Evolutionary conservation across 2,329 filamentous ascomycete genomes (phyloP), one percentile per base, ranked within the genome.

Genomic region (Sclerotinia glacialis): DNA sequence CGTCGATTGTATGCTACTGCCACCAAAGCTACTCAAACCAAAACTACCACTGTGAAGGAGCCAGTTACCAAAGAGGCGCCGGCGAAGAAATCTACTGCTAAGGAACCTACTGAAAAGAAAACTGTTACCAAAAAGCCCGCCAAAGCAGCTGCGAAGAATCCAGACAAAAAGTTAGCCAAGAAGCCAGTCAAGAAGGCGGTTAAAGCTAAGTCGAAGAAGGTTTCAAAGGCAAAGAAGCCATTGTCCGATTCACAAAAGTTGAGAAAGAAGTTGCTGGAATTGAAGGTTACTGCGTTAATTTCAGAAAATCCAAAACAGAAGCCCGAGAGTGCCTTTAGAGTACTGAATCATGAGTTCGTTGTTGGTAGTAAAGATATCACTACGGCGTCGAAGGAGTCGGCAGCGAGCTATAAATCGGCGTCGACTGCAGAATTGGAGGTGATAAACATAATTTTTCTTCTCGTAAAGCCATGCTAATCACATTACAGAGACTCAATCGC

Each of bases 401-500:
- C 72, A 16, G 71, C 62, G 26, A 76, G 72, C 34, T 80, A 75
- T 69, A 78, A 76, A 69, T 71, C 71, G 40, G 67, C 80, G 7
- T 71, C 71, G 28, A 53, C 72, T 12, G 70, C 69, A 34, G 77
- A 80, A 67, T 65, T 73, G 54, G 78, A 80, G 73, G 79, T 80
- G 74, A 68, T 72, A 26, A 61, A 37, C 68, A 31, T 56, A 52
- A 26, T 9, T 9, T 28, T 44, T 8, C 28, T 12, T 6, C 3
- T n/a, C 49, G 67, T 72, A 31, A 34, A 31, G 40, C 71, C 9
- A 47, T 50, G 34, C 12, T 72, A 89, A 60, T 26, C 12, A 37
- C 6, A 12, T 37, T 18, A 49, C 14, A 60, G 86, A 79, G 80
- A 71, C 84, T 83, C 74, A 82, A 83, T 71, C 81, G 83, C 59